phyloP scores from a whole-genome alignment of 208 protist genomes.

The Leishmania aethiopica region DNA sequence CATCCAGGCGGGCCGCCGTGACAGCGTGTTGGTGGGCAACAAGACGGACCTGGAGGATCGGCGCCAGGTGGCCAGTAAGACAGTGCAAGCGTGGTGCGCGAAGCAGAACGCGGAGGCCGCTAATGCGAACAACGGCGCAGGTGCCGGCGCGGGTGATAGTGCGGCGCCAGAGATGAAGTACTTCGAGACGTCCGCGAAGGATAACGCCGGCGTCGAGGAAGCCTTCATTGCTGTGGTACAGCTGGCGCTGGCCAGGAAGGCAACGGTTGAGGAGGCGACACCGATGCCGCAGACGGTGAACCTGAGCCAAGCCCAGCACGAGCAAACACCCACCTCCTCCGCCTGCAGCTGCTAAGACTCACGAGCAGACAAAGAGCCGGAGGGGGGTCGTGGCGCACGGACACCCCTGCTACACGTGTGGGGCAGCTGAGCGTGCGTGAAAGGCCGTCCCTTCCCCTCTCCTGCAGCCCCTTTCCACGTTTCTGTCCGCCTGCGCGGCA shows the following conservation, averaged over 20 bases:
- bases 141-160: slow-evolving; percentile 10
- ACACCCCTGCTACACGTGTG: not conserved
- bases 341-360: slow-evolving; percentile 24
- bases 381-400: not conserved
- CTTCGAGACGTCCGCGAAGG: slow-evolving; percentile 99
- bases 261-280: slow-evolving; percentile 51
- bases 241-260: slow-evolving; percentile 78
- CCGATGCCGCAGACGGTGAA: slow-evolving; percentile 72
- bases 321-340: slow-evolving; percentile 31
- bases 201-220: slow-evolving; percentile 98
- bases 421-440: not conserved
- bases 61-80: slow-evolving; percentile 92
- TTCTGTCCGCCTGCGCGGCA: not conserved
- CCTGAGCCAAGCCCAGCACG: slow-evolving; percentile 43
- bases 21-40: slow-evolving; percentile 99
- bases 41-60: slow-evolving; percentile 98
- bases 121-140: slow-evolving; percentile 37
- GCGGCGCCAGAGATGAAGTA: slow-evolving; percentile 91
- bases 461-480: not conserved
- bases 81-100: slow-evolving; percentile 96
- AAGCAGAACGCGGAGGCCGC: slow-evolving; percentile 60
- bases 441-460: not conserved
- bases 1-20: slow-evolving; percentile 95
- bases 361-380: not conserved
- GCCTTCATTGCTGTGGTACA: slow-evolving; percentile 94